Evolutionary conservation across 2,329 filamentous ascomycete genomes (phyloP), one percentile per base, ranked within the genome.

Genomic region (Fusarium protoensiforme): DNA sequence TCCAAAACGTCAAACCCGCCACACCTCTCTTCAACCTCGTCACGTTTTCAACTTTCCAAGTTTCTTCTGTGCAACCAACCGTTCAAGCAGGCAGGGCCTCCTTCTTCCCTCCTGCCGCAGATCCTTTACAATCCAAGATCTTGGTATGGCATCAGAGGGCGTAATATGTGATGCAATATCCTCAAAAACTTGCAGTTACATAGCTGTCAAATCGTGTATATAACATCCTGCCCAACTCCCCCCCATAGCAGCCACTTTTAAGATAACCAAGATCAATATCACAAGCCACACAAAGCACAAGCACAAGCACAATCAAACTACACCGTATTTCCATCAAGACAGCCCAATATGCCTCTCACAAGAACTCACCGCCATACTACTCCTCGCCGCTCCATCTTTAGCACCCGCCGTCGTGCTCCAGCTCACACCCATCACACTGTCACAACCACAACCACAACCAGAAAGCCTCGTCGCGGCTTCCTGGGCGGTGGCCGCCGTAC

Each of bases 381-480:
- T 68, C 73, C 78, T 33, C 78, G 79, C 36, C 76, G 76, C 68
- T 78, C 75, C 67, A 73, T 78, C 57, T 78, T 73, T 51, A 75
- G 67, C 70, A 71, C 74, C 61, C 69, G 71, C 53, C 74, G 77
- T 60, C 72, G 73, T 62, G 66, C 75, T 48, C 76, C 73, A 4
- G 77, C 75, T 67, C 77, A 65, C 60, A 76, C 71, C 54, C 78
- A 78, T 61, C 76, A 71, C 10, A 75, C 77, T 56, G 80, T 80
- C 53, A 83, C 81, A 41, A 81, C 72, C 22, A 85, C 83, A 8
- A 85, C 83, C 79, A 77, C 79, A 8, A 86, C 85, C 43, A 83
- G 83, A 27, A 83, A 82, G 58, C 84, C 81, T 67, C 85, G 84
- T 66, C 81, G 80, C 22, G 81, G 83, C 18, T 78, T 87, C 59